phyloP scores from a whole-genome alignment of 108 stramenopile species.

The Cyclotella baltica region DNA sequence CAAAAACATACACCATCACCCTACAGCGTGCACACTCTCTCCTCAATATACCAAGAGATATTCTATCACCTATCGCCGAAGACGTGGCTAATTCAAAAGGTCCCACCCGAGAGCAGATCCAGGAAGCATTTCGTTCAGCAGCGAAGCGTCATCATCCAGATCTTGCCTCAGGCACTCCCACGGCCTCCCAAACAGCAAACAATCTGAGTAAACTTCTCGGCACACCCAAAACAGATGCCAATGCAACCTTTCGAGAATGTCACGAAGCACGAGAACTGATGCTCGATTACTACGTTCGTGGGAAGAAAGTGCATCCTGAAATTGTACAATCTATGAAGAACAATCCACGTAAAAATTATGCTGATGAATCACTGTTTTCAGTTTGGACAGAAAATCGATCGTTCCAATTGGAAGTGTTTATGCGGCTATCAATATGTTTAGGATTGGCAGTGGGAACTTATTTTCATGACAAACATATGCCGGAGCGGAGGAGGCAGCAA shows the following conservation, averaged over 20 bases:
- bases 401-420: slow-evolving; percentile 26
- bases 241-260: slow-evolving; percentile 24
- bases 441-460: slow-evolving; percentile 21
- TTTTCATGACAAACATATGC: slow-evolving; percentile 22
- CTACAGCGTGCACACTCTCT: slow-evolving; percentile 29
- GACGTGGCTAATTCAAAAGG: not conserved
- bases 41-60: slow-evolving; percentile 23
- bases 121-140: slow-evolving; percentile 21
- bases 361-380: slow-evolving; percentile 23
- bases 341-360: slow-evolving; percentile 11
- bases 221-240: slow-evolving; percentile 4
- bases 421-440: slow-evolving; percentile 29
- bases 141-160: slow-evolving; percentile 29
- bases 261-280: slow-evolving; percentile 14
- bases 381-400: slow-evolving; percentile 25
- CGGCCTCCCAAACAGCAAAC: not conserved
- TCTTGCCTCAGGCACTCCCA: slow-evolving; percentile 5
- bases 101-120: slow-evolving; percentile 19
- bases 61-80: not conserved
- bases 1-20: slow-evolving; percentile 29
- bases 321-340: slow-evolving; percentile 14
- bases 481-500: slow-evolving; percentile 27
- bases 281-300: slow-evolving; percentile 22
- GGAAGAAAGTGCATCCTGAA: slow-evolving; percentile 13
- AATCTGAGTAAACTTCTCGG: not conserved